A percentile compares a stretch with the other conserved stretches of the same genome.
phyloP scores from a whole-genome alignment of 768 basidiomycete genomes.

The Leccinum imitatum region DNA sequence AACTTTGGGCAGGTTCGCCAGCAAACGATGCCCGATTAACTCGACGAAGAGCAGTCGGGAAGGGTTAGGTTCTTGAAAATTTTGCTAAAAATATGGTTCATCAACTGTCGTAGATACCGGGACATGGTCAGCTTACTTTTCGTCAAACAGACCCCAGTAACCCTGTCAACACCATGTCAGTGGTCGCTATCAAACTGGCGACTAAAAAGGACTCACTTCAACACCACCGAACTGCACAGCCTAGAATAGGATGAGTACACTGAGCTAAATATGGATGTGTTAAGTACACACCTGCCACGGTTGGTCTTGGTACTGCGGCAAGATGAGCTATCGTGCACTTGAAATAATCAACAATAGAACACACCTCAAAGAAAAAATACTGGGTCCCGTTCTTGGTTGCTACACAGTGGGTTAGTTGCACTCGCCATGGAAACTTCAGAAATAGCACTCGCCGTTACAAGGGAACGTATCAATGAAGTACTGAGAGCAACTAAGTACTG shows the following conservation, averaged over 20 bases:
- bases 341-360: constrained; percentile 10
- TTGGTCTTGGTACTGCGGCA: constrained; percentile 66
- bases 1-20: background rate
- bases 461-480: constrained; percentile 84
- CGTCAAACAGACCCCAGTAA: constrained; percentile 68
- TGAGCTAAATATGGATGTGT: background rate
- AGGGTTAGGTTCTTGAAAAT: constrained; percentile 71
- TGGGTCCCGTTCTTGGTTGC: constrained; percentile 78
- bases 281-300: constrained; percentile 64
- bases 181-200: constrained; percentile 3
- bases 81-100: constrained; percentile 42
- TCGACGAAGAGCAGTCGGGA: constrained; percentile 46
- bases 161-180: constrained; percentile 30
- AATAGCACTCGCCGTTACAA: constrained; percentile 43
- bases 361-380: constrained; percentile 86
- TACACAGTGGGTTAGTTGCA: constrained; percentile 12
- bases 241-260: constrained; percentile 32
- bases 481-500: constrained; percentile 36
- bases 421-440: background rate
- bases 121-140: constrained; percentile 40
- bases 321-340: background rate
- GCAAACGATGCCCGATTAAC: constrained; percentile 1
- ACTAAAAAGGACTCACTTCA: constrained; percentile 40
- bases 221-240: constrained; percentile 75
- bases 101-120: constrained; percentile 23